Percentiles rank a stretch among this genome's conserved stretches.
Evolutionary conservation across 148 eudicot species (phyloP).

Genomic region (Nyssa sinensis): DNA sequence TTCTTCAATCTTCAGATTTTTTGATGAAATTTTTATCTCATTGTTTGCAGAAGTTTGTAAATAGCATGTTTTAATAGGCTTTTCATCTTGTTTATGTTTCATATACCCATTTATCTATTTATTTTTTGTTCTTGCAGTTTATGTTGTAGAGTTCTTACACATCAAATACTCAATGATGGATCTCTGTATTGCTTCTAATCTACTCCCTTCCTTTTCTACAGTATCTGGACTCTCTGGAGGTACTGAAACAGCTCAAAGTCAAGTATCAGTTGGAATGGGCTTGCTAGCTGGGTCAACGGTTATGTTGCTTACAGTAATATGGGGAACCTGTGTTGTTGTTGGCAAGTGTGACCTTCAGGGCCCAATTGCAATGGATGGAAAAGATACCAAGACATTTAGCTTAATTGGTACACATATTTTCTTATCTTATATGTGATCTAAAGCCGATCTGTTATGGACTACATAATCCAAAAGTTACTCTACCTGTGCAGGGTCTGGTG

Average conservation of each 20-base stretch:
- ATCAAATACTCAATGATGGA: neutral
- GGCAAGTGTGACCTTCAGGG: constrained; percentile 79
- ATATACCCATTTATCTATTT: too few species aligned
- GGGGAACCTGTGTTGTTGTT: constrained; percentile 81
- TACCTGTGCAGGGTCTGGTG: constrained; percentile 62
- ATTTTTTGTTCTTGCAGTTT: too few species aligned
- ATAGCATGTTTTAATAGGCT: too few species aligned
- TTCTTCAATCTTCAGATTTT: too few species aligned
- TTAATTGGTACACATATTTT: constrained; percentile 43
- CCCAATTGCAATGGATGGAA: constrained; percentile 46
- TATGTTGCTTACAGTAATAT: constrained; percentile 79
- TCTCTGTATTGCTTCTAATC: neutral
- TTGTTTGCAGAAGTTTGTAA: too few species aligned
- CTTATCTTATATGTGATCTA: neutral
- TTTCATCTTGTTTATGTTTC: too few species aligned
- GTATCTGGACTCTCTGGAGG: constrained; percentile 93
- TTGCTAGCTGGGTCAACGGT: constrained; percentile 95
- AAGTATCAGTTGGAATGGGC: constrained; percentile 97
- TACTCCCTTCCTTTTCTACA: constrained; percentile 22
- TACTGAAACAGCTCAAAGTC: constrained; percentile 65
- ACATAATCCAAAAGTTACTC: constrained; percentile 3
- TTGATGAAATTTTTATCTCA: too few species aligned
- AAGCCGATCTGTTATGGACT: neutral
- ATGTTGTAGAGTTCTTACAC: too few species aligned
- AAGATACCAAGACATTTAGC: constrained; percentile 61